A percentile compares a stretch with the other conserved stretches of the same genome.
phyloP scores from a whole-genome alignment of 2,329 filamentous ascomycete genomes.

The Cryphonectria parasitica region DNA sequence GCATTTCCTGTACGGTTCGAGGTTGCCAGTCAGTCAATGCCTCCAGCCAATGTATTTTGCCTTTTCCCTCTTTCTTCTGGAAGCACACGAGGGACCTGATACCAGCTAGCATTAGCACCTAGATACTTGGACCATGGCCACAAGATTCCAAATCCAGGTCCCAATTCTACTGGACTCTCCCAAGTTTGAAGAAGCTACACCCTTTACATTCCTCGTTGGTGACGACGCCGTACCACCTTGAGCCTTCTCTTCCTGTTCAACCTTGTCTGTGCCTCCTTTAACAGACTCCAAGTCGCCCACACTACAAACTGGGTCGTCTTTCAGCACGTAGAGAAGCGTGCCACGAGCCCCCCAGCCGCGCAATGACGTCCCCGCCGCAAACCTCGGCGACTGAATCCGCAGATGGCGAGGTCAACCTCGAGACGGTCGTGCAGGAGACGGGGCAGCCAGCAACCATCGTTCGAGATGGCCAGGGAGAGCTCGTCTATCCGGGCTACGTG shows the following conservation, averaged over 20 bases:
- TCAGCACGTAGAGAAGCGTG: neutral
- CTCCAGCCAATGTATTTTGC: neutral
- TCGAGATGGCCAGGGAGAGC: conserved; percentile 37
- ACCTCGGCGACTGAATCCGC: conserved; percentile 4
- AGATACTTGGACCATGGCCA: neutral
- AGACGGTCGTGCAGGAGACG: conserved; percentile 32
- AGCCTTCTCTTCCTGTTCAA: neutral
- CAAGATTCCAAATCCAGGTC: neutral
- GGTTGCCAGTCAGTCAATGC: neutral
- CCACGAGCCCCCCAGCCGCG: too few species aligned
- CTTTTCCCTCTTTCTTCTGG: neutral
- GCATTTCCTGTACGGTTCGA: neutral
- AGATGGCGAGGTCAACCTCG: conserved; percentile 34
- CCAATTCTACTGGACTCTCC: neutral
- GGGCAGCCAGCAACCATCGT: conserved; percentile 38
- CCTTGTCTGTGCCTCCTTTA: neutral
- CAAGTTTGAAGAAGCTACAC: neutral
- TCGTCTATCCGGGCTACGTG: conserved; percentile 40
- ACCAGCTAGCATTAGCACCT: neutral
- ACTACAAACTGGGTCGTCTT: neutral
- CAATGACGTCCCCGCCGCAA: conserved; percentile 13
- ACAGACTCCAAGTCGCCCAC: neutral
- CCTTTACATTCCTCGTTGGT: neutral
- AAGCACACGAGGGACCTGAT: neutral
- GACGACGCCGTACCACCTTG: neutral